Base-by-base conservation (phyloP, 805 yeast species). In the Kuraishia molischiana region DNA sequence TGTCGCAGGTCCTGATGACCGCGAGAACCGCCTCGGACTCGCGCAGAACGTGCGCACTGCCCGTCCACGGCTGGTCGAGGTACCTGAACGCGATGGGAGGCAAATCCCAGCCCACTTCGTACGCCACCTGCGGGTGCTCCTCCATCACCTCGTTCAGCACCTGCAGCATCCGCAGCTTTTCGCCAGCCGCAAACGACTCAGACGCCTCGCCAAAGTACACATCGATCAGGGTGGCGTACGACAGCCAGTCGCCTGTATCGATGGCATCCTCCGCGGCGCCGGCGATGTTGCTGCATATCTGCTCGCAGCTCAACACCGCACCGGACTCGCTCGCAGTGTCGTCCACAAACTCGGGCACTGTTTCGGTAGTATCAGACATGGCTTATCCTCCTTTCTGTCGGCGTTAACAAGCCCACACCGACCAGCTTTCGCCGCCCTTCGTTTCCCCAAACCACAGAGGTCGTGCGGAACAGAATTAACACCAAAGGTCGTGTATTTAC, bases 41-140 rank as follows among this genome's bases (percentile, higher is more conserved):
- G 41, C 32, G 73, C 51, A 42, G 69, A 42, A 4, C 49, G 20
- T 34, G 59, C 49, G 35, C 43, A n/a, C n/a, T n/a, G 48, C 59
- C 40, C 51, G 60, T 43, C 62, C 76, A 48, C 11, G 57, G 58
- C 5, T 51, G 38, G 9, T 62, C 62, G n/a, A 80, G 52, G 52
- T 69, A 83, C 8, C 66, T 64, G 9, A 30, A 24, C 5, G 89
- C 46, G 36, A 84, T 58, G 24, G 68, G 69, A 1, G 95, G 95
- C n/a, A 89, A 52, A 55, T 89, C 97, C 97, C 97, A 89, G 2
- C 95, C 95, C 42, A 87, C 75, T 46, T 79, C 82, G 32, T 69
- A 65, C 0, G 77, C 63, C 22, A 85, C 56, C 9, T 67, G 68
- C 5, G 24, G 24, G 51, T 81, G 54, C 1, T 51, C 56, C 9